Evolutionary conservation across 371 early-diverging fungal genomes (phyloP).

Genomic region (Chytridium lagenaria): DNA sequence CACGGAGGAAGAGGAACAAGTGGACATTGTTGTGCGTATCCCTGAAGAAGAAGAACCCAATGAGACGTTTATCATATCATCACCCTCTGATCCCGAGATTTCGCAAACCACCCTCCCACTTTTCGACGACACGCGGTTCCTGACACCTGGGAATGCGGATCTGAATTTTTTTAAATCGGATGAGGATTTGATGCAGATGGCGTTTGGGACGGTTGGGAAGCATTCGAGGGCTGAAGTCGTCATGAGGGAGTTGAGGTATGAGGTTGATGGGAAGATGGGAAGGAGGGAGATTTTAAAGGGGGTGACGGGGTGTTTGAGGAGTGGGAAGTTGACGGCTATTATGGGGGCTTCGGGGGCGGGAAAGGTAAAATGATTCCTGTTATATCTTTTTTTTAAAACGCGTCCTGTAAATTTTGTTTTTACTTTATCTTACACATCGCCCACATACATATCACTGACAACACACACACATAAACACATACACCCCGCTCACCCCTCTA

Average conservation of each 20-base stretch:
- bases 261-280: neutral
- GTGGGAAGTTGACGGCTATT: constrained; percentile 35
- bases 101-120: neutral
- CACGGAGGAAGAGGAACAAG: neutral
- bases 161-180: neutral
- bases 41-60: neutral
- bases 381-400: too few relatives aligned
- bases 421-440: too few relatives aligned
- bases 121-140: neutral
- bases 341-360: constrained; percentile 41
- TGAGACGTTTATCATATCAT: neutral
- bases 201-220: constrained; percentile 12
- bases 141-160: neutral
- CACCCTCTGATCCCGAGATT: neutral
- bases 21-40: neutral
- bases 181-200: neutral
- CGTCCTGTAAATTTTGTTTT: neutral
- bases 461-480: too few relatives aligned
- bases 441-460: too few relatives aligned
- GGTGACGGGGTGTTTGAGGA: constrained; percentile 30
- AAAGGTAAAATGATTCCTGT: constrained; percentile 6
- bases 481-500: too few relatives aligned
- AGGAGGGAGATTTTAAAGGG: constrained; percentile 26
- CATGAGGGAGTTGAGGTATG: constrained; percentile 22
- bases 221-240: constrained; percentile 14